A percentile compares a stretch with the other conserved stretches of the same genome.
These are phyloP conservation scores for Pharnaceum exiguum DNA, from an alignment of 148 eudicot species.

Conservation along the genomic window DNA sequence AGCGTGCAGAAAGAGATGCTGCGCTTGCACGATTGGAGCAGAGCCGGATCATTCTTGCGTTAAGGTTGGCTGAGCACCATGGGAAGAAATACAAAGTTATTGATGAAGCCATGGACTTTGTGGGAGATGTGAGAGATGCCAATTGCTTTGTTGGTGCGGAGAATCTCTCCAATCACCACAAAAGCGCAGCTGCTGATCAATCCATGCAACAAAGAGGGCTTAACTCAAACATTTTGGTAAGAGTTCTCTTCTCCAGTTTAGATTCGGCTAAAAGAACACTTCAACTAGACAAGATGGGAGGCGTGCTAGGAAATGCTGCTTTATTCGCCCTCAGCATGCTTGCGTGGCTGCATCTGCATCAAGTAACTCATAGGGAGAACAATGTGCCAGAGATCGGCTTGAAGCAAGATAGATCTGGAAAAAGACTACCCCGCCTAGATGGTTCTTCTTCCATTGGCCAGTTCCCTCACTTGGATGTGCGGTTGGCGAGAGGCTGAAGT, in stretches of 20 bases:
- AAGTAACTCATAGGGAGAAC: conserved; percentile 34
- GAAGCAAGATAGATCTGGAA: conserved; percentile 33
- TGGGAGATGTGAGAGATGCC: conserved; percentile 62
- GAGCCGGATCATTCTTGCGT: conserved; percentile 75
- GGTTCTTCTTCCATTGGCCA: conserved; percentile 23
- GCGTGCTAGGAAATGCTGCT: conserved; percentile 78
- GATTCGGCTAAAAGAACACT: conserved; percentile 50
- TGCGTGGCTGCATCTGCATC: conserved; percentile 73
- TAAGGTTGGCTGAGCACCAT: conserved; percentile 82
- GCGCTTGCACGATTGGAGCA: conserved; percentile 91
- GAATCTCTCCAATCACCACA: conserved; percentile 33
- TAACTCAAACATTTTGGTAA: conserved; percentile 38
- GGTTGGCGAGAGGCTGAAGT: conserved; percentile 72
- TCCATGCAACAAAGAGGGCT: conserved; percentile 25
- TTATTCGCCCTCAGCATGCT: conserved; percentile 81
- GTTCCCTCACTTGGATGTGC: conserved; percentile 52
- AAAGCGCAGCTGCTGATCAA: conserved; percentile 31
- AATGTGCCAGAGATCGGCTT: conserved; percentile 18
- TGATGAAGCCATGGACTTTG: conserved; percentile 84
- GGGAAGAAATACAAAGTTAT: conserved; percentile 84
- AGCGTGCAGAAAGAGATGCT: conserved; percentile 86
- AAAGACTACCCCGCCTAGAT: conserved; percentile 24
- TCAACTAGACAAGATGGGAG: conserved; percentile 58
- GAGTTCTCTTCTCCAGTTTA: conserved; percentile 40
- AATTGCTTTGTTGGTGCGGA: conserved; percentile 45